Evolutionary conservation across 2,329 filamentous ascomycete genomes (phyloP), one percentile per base, ranked within the genome.

Genomic region (Tricladium varicosporioides): DNA sequence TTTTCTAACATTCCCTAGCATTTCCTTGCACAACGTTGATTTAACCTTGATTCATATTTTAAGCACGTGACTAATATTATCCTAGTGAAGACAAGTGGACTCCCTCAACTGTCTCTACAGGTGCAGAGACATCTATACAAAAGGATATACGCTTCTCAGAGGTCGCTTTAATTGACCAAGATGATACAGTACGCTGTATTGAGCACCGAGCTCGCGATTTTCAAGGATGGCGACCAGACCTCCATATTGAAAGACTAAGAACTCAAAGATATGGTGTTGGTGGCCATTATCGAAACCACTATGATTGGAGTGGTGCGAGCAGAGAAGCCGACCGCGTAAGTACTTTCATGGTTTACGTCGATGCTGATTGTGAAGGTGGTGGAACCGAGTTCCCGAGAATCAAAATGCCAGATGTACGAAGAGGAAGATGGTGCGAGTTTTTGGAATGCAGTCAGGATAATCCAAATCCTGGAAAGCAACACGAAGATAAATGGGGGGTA

Each of bases 271-370:
- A 86, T 64, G 79, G 78, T n/a, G 76, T 75, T 1, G 82, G 82
- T 2, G 83, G 83, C 1, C 81, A 85, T 67, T 86, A 86, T 67
- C 70, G 70, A 2, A 76, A 82, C 59, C 82, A 85, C 62, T 86
- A 80, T 66, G 83, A 86, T 69, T 85, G 82, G 81, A 72, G 70
- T 44, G 76, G 75, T 5, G 71, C 73, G 0, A 67, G 62, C 45
- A 69, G 69, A 51, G 74, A 69, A 56, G 66, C 53, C 3, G 76
- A 75, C 36, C 72, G 83, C 0, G 70, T 81, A 5, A 82, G 77
- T 54, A 83, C 77, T 2, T 86, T 86, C 64, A 85, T 86, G 81
- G 83, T 86, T 1, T 86, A 85, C 64, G 67, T 86, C 0, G 70
- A 73, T 8, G 77, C 70, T 72, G 52, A 80, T 48, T 82, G 80